A percentile compares a stretch with the other conserved stretches of the same genome.
These are phyloP conservation scores for Oryza coarctata DNA, from an alignment of 176 grass and related monocot genomes.

Conservation along the genomic window DNA sequence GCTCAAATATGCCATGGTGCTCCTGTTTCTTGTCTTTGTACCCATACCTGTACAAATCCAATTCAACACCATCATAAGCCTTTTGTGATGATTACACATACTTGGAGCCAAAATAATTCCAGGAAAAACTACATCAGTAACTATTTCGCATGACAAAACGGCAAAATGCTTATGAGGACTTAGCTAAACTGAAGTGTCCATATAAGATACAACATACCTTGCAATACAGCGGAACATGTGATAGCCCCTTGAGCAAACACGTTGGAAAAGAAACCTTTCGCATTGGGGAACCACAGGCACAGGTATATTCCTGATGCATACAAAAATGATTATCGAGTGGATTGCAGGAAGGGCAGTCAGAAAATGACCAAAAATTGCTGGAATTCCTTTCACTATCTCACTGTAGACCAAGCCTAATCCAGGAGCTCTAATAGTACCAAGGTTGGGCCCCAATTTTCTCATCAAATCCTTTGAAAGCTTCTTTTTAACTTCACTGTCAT, in stretches of 20 bases:
- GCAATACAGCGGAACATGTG: constrained; percentile 97
- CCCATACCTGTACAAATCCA: constrained; percentile 61
- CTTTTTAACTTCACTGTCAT: constrained; percentile 88
- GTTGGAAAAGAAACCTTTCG: constrained; percentile 95
- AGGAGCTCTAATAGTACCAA: constrained; percentile 92
- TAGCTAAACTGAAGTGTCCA: constrained; percentile 12
- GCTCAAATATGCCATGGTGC: constrained; percentile 72
- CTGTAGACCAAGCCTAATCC: constrained; percentile 82
- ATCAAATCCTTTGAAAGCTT: constrained; percentile 88
- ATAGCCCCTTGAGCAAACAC: constrained; percentile 82
- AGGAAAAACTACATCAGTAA: background rate
- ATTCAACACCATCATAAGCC: constrained; percentile 3
- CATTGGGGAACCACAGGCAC: constrained; percentile 86
- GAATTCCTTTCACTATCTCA: constrained; percentile 92
- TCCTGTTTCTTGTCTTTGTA: constrained; percentile 94
- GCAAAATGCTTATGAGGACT: background rate
- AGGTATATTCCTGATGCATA: constrained; percentile 87
- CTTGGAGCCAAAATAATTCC: constrained; percentile 3
- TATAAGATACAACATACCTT: constrained; percentile 47
- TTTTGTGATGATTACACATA: background rate
- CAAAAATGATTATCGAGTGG: constrained; percentile 93
- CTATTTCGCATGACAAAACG: constrained; percentile 11
- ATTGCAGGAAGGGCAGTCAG: constrained; percentile 88
- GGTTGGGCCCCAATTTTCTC: constrained; percentile 80
- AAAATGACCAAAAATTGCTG: constrained; percentile 95